Conservation (phyloP, 108 stramenopile genomes). For the Cylindrotheca fusiformis region DNA sequence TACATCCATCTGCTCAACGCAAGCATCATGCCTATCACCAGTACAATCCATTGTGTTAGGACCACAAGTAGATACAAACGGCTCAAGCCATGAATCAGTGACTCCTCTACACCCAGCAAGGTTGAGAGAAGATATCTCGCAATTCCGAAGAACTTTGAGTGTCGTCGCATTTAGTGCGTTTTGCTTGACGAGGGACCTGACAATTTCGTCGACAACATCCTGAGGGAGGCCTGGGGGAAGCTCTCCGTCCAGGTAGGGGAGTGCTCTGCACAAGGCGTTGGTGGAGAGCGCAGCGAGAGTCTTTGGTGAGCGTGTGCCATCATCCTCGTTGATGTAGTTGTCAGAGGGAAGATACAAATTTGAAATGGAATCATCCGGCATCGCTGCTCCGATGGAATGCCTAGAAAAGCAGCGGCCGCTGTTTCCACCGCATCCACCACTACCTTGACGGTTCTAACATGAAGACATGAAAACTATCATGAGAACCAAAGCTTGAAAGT, state of each 20-base stretch:
- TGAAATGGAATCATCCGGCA: constrained; percentile 63
- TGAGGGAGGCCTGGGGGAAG: constrained; percentile 76
- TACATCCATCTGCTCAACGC: constrained; percentile 23
- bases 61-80: too few species aligned
- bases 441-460: not conserved
- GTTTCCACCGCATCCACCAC: not conserved
- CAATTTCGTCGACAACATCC: constrained; percentile 73
- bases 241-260: constrained; percentile 57
- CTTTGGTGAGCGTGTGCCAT: constrained; percentile 63
- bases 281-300: constrained; percentile 65
- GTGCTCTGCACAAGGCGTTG: constrained; percentile 65
- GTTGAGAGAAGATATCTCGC: constrained; percentile 58
- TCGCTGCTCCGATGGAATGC: constrained; percentile 5
- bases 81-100: constrained; percentile 72
- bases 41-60: constrained; percentile 12
- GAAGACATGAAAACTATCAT: not conserved
- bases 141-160: constrained; percentile 53
- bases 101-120: constrained; percentile 76
- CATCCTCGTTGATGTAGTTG: constrained; percentile 51
- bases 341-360: constrained; percentile 62
- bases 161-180: constrained; percentile 76
- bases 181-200: constrained; percentile 56
- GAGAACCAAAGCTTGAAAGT: not conserved
- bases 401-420: not conserved
- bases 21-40: constrained; percentile 9